A percentile compares a stretch with the other conserved stretches of the same genome.
Conservation (phyloP, 2,329 filamentous ascomycete species). For the Dothiorella sarmentorum region DNA sequence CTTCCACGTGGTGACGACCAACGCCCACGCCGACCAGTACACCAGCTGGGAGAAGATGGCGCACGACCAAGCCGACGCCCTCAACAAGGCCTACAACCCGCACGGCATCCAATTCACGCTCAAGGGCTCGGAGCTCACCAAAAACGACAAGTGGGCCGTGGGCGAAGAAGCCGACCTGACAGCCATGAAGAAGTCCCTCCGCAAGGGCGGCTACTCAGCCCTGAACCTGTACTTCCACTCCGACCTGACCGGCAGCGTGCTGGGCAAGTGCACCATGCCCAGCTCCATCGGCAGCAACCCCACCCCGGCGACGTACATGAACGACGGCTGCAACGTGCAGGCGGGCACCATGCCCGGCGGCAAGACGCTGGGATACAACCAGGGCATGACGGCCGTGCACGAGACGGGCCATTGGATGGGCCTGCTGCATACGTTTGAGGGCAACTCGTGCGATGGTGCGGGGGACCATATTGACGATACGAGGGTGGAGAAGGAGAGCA, state of each 20-base stretch:
- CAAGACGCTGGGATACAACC: constrained; percentile 47
- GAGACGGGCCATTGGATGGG: constrained; percentile 50
- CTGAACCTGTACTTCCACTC: constrained; percentile 61
- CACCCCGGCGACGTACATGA: constrained; percentile 42
- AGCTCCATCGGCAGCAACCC: constrained; percentile 39
- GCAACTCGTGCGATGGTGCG: constrained; percentile 42
- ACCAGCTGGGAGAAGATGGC: constrained; percentile 38
- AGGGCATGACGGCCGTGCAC: constrained; percentile 46
- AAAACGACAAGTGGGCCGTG: constrained; percentile 54
- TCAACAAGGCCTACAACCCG: constrained; percentile 46
- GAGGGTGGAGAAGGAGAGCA: constrained; percentile 41
- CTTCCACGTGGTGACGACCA: constrained; percentile 45
- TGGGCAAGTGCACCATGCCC: constrained; percentile 55
- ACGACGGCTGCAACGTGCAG: constrained; percentile 57
- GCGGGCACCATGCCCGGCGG: constrained; percentile 56
- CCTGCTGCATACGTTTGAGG: constrained; percentile 47
- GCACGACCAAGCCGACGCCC: constrained; percentile 33
- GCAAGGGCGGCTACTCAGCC: constrained; percentile 51
- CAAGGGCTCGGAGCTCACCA: constrained; percentile 47
- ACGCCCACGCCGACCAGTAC: constrained; percentile 35
- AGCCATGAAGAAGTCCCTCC: constrained; percentile 52
- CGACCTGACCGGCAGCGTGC: constrained; percentile 45
- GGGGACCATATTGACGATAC: constrained; percentile 47
- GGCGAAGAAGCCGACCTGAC: constrained; percentile 44
- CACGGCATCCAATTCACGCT: constrained; percentile 53